A percentile compares a stretch with the other conserved stretches of the same genome.
phyloP scores from a whole-genome alignment of 2,329 filamentous ascomycete genomes.

The Sclerotinia subarctica region DNA sequence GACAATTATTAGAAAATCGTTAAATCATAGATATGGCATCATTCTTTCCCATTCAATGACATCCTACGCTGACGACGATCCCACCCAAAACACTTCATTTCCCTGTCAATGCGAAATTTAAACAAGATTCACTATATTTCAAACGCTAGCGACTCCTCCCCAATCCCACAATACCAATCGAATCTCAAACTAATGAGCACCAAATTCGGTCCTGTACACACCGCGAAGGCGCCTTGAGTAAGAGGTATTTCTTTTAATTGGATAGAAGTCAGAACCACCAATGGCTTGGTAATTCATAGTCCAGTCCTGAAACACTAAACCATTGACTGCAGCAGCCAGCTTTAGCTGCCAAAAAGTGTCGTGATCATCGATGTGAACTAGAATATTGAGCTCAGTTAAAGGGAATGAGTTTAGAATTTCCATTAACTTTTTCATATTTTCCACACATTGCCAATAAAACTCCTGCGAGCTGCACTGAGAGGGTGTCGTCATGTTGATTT shows the following conservation, averaged over 20 bases:
- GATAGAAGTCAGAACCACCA: not conserved
- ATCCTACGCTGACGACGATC: not conserved
- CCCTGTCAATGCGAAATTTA: no score
- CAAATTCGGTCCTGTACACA: not conserved
- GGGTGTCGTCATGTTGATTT: not conserved
- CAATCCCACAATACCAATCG: not conserved
- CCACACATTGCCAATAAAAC: not conserved
- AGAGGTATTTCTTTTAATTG: not conserved
- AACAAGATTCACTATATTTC: not conserved
- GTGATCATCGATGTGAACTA: not conserved
- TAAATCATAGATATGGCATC: not conserved
- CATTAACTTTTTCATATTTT: not conserved
- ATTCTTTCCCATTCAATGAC: not conserved
- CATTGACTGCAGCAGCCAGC: not conserved
- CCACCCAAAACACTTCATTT: no score
- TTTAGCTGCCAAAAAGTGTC: not conserved
- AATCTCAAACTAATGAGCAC: not conserved
- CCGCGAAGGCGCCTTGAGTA: not conserved
- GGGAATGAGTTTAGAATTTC: not conserved
- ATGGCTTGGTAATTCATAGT: not conserved
- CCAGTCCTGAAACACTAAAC: not conserved
- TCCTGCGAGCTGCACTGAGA: not conserved
- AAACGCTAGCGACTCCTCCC: not conserved
- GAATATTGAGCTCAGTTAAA: not conserved
- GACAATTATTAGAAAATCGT: not conserved